Evolutionary conservation across 208 protist genomes (phyloP).

Genomic region (Trypanosoma theileri): DNA sequence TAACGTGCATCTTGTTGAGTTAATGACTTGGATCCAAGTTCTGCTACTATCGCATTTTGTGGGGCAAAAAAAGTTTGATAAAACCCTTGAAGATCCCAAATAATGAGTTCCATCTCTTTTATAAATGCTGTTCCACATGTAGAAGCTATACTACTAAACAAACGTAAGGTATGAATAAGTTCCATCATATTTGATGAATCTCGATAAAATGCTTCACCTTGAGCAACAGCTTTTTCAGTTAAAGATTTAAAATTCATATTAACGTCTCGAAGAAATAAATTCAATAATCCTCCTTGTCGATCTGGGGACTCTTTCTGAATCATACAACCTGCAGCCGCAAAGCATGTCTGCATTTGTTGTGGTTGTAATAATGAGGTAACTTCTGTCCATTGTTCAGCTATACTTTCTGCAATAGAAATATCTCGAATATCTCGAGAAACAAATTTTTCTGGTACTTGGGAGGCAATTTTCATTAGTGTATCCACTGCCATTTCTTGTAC

Average conservation of each 20-base stretch:
- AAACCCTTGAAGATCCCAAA: constrained; percentile 95
- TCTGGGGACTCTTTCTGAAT: constrained; percentile 61
- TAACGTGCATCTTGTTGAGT: constrained; percentile 45
- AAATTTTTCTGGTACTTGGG: constrained; percentile 93
- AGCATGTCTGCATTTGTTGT: constrained; percentile 96
- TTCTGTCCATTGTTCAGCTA: constrained; percentile 81
- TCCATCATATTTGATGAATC: constrained; percentile 57
- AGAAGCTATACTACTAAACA: constrained; percentile 91
- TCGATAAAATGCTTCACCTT: constrained; percentile 59
- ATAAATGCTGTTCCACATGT: constrained; percentile 92
- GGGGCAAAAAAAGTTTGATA: constrained; percentile 91
- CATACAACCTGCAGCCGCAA: constrained; percentile 96
- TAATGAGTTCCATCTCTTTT: constrained; percentile 91
- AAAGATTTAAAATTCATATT: constrained; percentile 82
- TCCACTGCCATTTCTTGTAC: constrained; percentile 99
- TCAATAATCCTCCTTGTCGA: constrained; percentile 58
- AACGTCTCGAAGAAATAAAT: constrained; percentile 89
- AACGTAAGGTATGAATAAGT: constrained; percentile 94
- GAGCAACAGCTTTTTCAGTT: constrained; percentile 48
- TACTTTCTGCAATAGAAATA: constrained; percentile 91
- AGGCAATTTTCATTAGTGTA: constrained; percentile 99
- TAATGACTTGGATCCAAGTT: constrained; percentile 33
- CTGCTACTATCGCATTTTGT: constrained; percentile 34
- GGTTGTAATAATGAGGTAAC: constrained; percentile 94
- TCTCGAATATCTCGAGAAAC: constrained; percentile 36